These are phyloP conservation scores for Flaveria ramosissima DNA, from an alignment of 129 eudicot species.

Conservation along the genomic window DNA sequence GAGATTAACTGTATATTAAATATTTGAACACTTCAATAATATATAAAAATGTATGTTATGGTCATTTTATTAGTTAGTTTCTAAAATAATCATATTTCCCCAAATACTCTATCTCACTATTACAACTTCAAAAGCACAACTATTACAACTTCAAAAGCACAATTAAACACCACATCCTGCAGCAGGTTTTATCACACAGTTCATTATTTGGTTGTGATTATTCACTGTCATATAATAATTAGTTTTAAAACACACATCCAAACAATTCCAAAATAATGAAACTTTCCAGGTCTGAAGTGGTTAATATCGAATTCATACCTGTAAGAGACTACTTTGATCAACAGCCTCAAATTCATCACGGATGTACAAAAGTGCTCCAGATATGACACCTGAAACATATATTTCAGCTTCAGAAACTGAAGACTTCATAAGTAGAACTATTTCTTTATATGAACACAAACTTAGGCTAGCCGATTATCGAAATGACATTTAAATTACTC, in stretches of 20 bases:
- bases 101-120: constrained; percentile 4
- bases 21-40: not conserved
- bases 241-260: not conserved
- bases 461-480: not conserved
- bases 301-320: constrained; percentile 41
- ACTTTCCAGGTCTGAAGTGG: no score
- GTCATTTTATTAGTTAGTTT: not conserved
- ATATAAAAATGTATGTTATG: constrained; percentile 1
- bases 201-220: not conserved
- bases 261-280: not conserved
- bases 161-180: not conserved
- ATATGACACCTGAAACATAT: constrained; percentile 61
- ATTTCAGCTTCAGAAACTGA: not conserved
- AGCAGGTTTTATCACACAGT: not conserved
- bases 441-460: no score
- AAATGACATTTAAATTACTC: constrained; percentile 5
- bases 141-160: constrained; percentile 3
- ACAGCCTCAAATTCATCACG: constrained; percentile 65
- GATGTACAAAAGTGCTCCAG: constrained; percentile 82
- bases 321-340: constrained; percentile 58
- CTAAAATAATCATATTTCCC: not conserved
- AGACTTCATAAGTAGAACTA: not conserved
- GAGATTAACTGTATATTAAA: not conserved
- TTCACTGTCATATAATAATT: not conserved
- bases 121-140: not conserved